A percentile compares a stretch with the other conserved stretches of the same genome.
These are phyloP conservation scores for Blastobotrys chiropterorum DNA, from an alignment of 805 yeast genomes.

Conservation along the genomic window DNA sequence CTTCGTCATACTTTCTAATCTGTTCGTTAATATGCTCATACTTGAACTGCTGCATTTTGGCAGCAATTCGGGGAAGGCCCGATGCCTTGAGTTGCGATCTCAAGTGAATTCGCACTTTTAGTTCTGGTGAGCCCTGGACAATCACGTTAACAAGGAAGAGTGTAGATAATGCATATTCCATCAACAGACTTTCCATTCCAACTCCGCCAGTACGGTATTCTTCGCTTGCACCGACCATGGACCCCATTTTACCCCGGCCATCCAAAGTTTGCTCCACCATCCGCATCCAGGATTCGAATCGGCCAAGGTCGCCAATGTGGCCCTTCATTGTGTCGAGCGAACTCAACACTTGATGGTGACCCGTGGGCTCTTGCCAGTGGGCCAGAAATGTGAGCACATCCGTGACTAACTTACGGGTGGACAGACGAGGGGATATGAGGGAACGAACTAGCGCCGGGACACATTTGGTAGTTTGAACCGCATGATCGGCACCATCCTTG, in stretches of 20 bases:
- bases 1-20: constrained; percentile 53
- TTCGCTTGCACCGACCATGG: constrained; percentile 86
- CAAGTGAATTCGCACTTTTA: constrained; percentile 43
- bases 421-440: constrained; percentile 62
- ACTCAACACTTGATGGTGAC: constrained; percentile 52
- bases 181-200: constrained; percentile 52
- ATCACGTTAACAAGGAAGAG: constrained; percentile 66
- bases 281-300: constrained; percentile 67
- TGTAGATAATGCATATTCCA: constrained; percentile 67
- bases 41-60: constrained; percentile 45
- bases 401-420: constrained; percentile 73
- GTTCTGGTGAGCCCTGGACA: constrained; percentile 28
- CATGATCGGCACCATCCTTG: constrained; percentile 54
- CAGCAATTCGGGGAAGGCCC: constrained; percentile 49
- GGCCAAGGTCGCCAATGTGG: constrained; percentile 28
- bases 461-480: constrained; percentile 37
- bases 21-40: constrained; percentile 59
- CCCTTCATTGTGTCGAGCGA: constrained; percentile 44
- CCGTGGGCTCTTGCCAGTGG: constrained; percentile 38
- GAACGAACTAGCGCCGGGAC: constrained; percentile 65
- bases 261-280: constrained; percentile 62
- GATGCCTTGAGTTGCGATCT: constrained; percentile 55
- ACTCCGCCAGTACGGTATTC: constrained; percentile 54
- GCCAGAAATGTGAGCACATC: constrained; percentile 62
- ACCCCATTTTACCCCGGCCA: constrained; percentile 86